A percentile compares a stretch with the other conserved stretches of the same genome.
Conservation (phyloP, 139 green algal genomes). For the Micractinium sp. region DNA sequence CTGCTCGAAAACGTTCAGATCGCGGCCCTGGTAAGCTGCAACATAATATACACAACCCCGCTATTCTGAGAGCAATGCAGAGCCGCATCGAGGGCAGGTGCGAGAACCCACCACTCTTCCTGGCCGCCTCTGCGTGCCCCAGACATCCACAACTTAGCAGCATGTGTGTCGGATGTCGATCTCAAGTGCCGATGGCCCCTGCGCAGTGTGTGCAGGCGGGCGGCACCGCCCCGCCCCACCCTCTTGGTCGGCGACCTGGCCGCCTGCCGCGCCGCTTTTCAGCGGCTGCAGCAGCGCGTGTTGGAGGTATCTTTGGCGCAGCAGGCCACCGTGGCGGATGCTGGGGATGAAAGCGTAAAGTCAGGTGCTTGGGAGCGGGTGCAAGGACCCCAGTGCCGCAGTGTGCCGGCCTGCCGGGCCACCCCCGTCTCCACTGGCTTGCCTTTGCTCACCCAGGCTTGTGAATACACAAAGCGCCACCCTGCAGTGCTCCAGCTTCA, state of each 20-base stretch:
- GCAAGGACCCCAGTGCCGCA: neutral
- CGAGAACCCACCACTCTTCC: neutral
- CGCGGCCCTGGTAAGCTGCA: neutral
- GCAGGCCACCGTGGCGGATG: neutral
- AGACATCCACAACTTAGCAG: no score
- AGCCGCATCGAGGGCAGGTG: neutral
- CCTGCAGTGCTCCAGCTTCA: no score
- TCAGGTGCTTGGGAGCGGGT: neutral
- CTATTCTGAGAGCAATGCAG: neutral
- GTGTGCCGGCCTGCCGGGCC: neutral
- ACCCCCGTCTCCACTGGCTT: neutral
- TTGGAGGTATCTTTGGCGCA: slow-evolving; percentile 13
- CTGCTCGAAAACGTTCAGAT: no score
- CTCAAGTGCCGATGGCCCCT: no score
- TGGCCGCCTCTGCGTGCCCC: no score
- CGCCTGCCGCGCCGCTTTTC: slow-evolving; percentile 14
- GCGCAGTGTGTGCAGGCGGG: slow-evolving; percentile 1
- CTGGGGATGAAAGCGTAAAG: neutral
- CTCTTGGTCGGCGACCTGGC: slow-evolving; percentile 31
- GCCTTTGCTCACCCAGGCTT: neutral
- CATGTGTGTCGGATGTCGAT: no score
- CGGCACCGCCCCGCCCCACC: slow-evolving; percentile 19
- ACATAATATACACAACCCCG: no score
- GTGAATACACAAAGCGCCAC: no score
- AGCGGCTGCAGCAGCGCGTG: slow-evolving; percentile 22